Evolutionary conservation across 2,329 filamentous ascomycete species (phyloP).

Genomic region (Capronia americana): DNA sequence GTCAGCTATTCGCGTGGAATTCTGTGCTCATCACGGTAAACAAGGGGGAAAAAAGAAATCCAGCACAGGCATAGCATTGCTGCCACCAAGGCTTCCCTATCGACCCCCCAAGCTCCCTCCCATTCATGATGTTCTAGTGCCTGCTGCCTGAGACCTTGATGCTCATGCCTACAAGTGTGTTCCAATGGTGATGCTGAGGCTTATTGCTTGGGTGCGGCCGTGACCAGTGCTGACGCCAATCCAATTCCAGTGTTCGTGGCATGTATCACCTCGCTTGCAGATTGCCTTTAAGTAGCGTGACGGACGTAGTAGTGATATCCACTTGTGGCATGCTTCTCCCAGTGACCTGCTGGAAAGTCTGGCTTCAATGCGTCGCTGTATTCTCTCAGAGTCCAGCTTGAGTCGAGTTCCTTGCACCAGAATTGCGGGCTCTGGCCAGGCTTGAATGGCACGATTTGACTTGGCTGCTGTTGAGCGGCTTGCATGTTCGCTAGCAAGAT

Average conservation of each 20-base stretch:
- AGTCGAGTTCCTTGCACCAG: constrained; percentile 47
- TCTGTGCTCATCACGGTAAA: background rate
- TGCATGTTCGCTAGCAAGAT: constrained; percentile 38
- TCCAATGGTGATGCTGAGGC: constrained; percentile 3
- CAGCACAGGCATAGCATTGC: constrained; percentile 1
- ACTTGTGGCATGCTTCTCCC: constrained; percentile 38
- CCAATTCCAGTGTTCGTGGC: background rate
- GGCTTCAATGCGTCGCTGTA: constrained; percentile 36
- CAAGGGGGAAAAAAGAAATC: background rate
- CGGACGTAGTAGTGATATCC: constrained; percentile 40
- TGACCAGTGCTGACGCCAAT: background rate
- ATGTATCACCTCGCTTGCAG: background rate
- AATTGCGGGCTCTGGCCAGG: constrained; percentile 43
- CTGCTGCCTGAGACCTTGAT: background rate
- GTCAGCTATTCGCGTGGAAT: background rate
- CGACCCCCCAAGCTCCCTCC: background rate
- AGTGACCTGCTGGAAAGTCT: constrained; percentile 38
- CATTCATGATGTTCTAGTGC: background rate
- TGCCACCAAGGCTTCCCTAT: background rate
- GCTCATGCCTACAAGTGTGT: background rate
- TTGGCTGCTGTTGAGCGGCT: constrained; percentile 36
- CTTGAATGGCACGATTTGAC: constrained; percentile 44
- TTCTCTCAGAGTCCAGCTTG: constrained; percentile 45
- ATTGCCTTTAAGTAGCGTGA: constrained; percentile 25
- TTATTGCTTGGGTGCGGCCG: background rate